Evolutionary conservation across 192 early-diverging fungal species (phyloP).

Genomic region (Entomortierella lignicola): DNA sequence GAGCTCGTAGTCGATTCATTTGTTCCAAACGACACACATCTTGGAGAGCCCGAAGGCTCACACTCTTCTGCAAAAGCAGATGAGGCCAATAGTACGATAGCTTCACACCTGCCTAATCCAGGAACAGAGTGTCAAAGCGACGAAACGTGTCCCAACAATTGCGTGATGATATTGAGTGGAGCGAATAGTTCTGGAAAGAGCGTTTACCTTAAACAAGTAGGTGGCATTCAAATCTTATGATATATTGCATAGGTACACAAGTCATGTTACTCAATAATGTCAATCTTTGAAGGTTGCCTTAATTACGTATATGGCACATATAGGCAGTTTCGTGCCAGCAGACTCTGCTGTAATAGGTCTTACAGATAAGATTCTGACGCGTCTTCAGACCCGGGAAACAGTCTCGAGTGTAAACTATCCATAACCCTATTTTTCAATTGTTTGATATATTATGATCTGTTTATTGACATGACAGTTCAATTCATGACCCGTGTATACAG

Average conservation of each 20-base stretch:
- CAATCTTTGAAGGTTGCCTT: conserved; percentile 67
- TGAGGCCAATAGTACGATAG: background rate
- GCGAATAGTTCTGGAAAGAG: conserved; percentile 90
- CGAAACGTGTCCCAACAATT: conserved; percentile 2
- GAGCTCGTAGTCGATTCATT: conserved; percentile 70
- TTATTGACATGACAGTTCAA: background rate
- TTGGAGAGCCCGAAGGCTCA: conserved; percentile 39
- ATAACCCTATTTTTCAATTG: too few species aligned
- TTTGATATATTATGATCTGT: background rate
- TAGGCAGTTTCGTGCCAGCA: conserved; percentile 92
- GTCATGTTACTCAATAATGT: too few species aligned
- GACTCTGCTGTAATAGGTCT: conserved; percentile 75
- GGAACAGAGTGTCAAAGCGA: background rate
- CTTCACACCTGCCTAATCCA: background rate
- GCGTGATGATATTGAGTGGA: conserved; percentile 78
- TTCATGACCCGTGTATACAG: conserved; percentile 51
- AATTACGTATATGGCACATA: conserved; percentile 89
- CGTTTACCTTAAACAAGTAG: conserved; percentile 76
- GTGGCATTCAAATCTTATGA: too few species aligned
- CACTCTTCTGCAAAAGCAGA: background rate
- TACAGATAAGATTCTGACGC: conserved; percentile 82
- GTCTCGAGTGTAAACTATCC: conserved; percentile 64
- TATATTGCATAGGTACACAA: too few species aligned
- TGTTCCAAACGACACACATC: conserved; percentile 76
- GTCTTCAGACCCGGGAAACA: conserved; percentile 76